These are phyloP conservation scores for Phytophthora foliorum DNA, from an alignment of 352 stramenopile genomes.

Conservation along the genomic window DNA sequence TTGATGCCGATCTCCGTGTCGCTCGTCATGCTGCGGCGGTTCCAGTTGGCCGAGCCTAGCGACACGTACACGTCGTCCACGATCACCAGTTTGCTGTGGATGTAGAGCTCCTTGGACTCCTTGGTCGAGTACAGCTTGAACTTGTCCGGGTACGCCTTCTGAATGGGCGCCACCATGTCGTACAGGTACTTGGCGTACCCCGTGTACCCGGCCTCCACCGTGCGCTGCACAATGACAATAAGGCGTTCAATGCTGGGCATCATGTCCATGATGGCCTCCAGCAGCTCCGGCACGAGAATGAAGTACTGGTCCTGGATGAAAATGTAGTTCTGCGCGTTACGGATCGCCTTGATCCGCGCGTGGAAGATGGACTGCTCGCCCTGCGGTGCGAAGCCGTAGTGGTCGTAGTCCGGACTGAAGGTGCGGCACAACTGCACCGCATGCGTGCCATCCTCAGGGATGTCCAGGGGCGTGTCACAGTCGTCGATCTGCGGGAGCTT, in stretches of 20 bases:
- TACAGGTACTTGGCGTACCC: slow-evolving; percentile 77
- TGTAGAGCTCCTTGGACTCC: slow-evolving; percentile 62
- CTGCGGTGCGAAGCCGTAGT: slow-evolving; percentile 61
- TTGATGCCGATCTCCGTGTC: slow-evolving; percentile 73
- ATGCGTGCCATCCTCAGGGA: slow-evolving; percentile 15
- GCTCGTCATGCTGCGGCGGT: slow-evolving; percentile 87
- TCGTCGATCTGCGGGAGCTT: slow-evolving; percentile 27
- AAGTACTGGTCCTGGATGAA: slow-evolving; percentile 80
- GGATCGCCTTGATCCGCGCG: slow-evolving; percentile 58
- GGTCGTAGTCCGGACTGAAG: slow-evolving; percentile 54
- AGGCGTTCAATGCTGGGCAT: slow-evolving; percentile 49
- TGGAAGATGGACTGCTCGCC: slow-evolving; percentile 67
- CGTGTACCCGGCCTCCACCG: slow-evolving; percentile 37
- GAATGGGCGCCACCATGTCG: slow-evolving; percentile 68
- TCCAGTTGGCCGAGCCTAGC: slow-evolving; percentile 93
- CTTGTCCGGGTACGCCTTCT: slow-evolving; percentile 59
- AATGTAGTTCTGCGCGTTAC: slow-evolving; percentile 57
- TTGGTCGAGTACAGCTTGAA: slow-evolving; percentile 72
- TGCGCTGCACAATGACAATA: slow-evolving; percentile 56
- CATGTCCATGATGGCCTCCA: slow-evolving; percentile 45
- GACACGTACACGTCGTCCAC: slow-evolving; percentile 89
- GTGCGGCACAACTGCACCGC: slow-evolving; percentile 66
- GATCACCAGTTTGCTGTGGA: slow-evolving; percentile 84
- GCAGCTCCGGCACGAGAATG: slow-evolving; percentile 58
- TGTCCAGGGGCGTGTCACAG: slow-evolving; percentile 8